Evolutionary conservation across 2,329 filamentous ascomycete species (phyloP).

Genomic region (Colletotrichum orchidophilum): DNA sequence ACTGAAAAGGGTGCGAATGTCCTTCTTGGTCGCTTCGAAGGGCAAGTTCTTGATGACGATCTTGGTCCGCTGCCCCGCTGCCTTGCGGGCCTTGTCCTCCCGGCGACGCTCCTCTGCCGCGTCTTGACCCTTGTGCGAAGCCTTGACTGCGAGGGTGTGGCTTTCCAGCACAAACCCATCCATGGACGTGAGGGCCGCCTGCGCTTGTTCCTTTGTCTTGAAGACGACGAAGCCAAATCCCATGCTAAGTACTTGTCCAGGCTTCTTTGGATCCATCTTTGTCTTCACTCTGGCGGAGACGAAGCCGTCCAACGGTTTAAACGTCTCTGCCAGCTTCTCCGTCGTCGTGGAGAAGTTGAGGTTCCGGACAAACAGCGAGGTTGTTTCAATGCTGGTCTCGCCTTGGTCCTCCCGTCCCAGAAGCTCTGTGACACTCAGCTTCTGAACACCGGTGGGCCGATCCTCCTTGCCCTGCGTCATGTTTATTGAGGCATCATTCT

Average conservation of each 20-base stretch:
- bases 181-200: constrained; percentile 85
- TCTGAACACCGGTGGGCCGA: constrained; percentile 59
- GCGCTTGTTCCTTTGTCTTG: constrained; percentile 77
- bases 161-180: constrained; percentile 88
- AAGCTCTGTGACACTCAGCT: constrained; percentile 75
- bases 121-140: constrained; percentile 87
- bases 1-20: constrained; percentile 85
- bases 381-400: constrained; percentile 69
- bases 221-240: constrained; percentile 97
- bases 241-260: constrained; percentile 91
- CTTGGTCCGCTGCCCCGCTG: constrained; percentile 82
- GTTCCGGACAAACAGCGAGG: constrained; percentile 93
- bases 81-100: constrained; percentile 85
- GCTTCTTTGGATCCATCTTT: constrained; percentile 90
- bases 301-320: constrained; percentile 86
- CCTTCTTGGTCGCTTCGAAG: constrained; percentile 94
- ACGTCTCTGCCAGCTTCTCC: constrained; percentile 77
- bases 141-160: constrained; percentile 85
- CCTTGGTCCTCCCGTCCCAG: constrained; percentile 65
- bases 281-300: constrained; percentile 91
- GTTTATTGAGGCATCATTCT: constrained; percentile 38
- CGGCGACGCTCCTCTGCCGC: constrained; percentile 86
- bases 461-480: constrained; percentile 43
- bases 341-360: constrained; percentile 91
- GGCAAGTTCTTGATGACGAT: constrained; percentile 98